These are phyloP conservation scores for Pyrenula massariospora DNA, from an alignment of 495 filamentous ascomycete genomes.

Conservation along the genomic window DNA sequence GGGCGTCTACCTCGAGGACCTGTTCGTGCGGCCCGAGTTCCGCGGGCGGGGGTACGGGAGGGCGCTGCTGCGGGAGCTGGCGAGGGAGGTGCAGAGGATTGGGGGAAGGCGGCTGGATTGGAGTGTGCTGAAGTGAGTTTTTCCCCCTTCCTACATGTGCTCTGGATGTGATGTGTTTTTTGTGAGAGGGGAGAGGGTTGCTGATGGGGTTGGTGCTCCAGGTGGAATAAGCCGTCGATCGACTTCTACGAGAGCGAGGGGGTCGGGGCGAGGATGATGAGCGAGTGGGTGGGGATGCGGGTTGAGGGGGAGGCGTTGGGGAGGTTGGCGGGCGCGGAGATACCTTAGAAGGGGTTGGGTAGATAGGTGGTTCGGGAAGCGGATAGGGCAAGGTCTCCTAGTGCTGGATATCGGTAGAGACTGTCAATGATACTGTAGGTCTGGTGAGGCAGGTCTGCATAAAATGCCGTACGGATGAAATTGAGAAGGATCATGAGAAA, in stretches of 20 bases:
- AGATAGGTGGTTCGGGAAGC: no score
- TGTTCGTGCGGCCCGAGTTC: conserved; percentile 65
- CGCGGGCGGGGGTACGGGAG: conserved; percentile 72
- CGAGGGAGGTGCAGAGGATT: conserved; percentile 55
- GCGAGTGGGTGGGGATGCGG: conserved; percentile 87
- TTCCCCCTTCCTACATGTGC: neutral
- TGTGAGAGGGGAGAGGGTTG: neutral
- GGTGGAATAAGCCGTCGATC: conserved; percentile 77
- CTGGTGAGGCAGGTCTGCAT: no score
- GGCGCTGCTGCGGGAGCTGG: conserved; percentile 61
- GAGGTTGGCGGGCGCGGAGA: conserved; percentile 36
- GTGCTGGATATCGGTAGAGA: no score
- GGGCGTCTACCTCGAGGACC: conserved; percentile 89
- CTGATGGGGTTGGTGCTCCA: neutral
- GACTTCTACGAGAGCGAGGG: conserved; percentile 64
- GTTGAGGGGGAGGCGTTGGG: conserved; percentile 62
- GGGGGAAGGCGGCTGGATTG: conserved; percentile 75
- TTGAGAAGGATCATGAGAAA: no score
- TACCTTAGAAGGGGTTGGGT: no score
- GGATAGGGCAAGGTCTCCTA: no score
- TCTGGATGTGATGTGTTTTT: no score
- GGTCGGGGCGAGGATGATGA: conserved; percentile 70
- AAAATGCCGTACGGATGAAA: no score
- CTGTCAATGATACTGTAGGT: no score
- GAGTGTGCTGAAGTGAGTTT: conserved; percentile 59